These are phyloP conservation scores for Phycomyces blakesleeanus DNA, from an alignment of 192 early-diverging fungal species.

Conservation along the genomic window DNA sequence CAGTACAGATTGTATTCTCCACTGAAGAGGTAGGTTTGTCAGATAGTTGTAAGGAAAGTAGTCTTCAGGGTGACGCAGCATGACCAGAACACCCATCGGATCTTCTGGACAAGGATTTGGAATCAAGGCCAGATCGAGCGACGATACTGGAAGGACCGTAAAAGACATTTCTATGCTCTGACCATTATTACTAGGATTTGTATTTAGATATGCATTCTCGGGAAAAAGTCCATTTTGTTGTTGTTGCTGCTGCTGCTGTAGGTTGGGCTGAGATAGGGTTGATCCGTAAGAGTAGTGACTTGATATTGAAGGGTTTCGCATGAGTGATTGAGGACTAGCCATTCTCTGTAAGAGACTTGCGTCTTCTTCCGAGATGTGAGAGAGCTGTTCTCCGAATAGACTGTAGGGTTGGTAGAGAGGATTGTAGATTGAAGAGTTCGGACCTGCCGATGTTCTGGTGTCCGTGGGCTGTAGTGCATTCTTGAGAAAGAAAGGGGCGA, in stretches of 20 bases:
- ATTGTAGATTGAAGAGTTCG: background rate
- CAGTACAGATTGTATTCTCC: background rate
- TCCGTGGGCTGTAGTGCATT: conserved; percentile 9
- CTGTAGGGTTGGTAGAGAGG: conserved; percentile 25
- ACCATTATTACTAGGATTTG: background rate
- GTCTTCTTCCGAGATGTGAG: conserved; percentile 29
- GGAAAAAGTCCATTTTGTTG: background rate
- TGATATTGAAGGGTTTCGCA: background rate
- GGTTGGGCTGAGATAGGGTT: background rate
- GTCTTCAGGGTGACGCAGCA: background rate
- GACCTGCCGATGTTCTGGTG: conserved; percentile 4
- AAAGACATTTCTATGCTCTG: background rate
- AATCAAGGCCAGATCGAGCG: conserved; percentile 7
- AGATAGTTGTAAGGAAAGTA: background rate
- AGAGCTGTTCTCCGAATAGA: conserved; percentile 26
- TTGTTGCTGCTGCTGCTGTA: background rate
- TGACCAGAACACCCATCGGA: conserved; percentile 1
- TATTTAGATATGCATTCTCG: background rate
- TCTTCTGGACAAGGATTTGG: conserved; percentile 4
- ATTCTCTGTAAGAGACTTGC: conserved; percentile 20
- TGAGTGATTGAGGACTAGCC: background rate
- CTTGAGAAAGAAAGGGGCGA: conserved; percentile 16
- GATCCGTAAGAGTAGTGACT: background rate
- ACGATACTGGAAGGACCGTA: background rate
- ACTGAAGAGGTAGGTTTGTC: background rate